phyloP scores from a whole-genome alignment of 805 yeast genomes.

The Brettanomyces custersianus region DNA sequence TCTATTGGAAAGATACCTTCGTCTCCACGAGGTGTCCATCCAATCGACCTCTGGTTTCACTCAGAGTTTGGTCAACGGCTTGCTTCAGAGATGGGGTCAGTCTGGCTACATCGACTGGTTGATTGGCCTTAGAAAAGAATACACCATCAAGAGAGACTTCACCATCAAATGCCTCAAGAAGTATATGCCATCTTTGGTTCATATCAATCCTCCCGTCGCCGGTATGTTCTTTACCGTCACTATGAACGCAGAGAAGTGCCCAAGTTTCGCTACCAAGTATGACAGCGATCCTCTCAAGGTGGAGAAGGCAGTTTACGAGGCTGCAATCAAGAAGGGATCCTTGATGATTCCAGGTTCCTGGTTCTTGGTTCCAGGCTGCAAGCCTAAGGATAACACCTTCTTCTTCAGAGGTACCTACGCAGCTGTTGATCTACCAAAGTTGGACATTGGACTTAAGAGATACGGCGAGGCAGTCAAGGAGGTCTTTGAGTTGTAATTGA shows the following conservation, averaged over 20 bases:
- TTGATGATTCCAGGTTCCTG: constrained; percentile 79
- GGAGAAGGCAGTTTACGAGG: constrained; percentile 55
- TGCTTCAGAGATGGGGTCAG: constrained; percentile 85
- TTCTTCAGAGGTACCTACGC: constrained; percentile 84
- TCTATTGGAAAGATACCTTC: constrained; percentile 55
- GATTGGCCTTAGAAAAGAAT: constrained; percentile 69
- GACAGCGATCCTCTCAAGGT: constrained; percentile 53
- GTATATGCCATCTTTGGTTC: constrained; percentile 40
- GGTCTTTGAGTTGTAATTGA: constrained; percentile 37
- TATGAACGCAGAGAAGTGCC: constrained; percentile 74
- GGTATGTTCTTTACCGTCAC: constrained; percentile 80
- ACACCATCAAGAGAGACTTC: constrained; percentile 80
- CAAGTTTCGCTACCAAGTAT: constrained; percentile 52
- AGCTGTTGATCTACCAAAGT: constrained; percentile 64
- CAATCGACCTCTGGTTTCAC: constrained; percentile 81
- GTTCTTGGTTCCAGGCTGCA: constrained; percentile 54
- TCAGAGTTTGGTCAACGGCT: constrained; percentile 58
- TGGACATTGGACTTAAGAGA: constrained; percentile 54
- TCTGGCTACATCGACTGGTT: constrained; percentile 84
- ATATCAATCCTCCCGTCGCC: constrained; percentile 57
- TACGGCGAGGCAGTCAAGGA: constrained; percentile 54
- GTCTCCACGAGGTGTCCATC: constrained; percentile 72
- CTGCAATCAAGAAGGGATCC: constrained; percentile 49
- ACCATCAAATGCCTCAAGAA: constrained; percentile 68
- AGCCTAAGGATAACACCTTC: constrained; percentile 32